Evolutionary conservation across 1,284 basidiomycete species (phyloP), one percentile per base, ranked within the genome.

Genomic region (Meripilus lineatus): DNA sequence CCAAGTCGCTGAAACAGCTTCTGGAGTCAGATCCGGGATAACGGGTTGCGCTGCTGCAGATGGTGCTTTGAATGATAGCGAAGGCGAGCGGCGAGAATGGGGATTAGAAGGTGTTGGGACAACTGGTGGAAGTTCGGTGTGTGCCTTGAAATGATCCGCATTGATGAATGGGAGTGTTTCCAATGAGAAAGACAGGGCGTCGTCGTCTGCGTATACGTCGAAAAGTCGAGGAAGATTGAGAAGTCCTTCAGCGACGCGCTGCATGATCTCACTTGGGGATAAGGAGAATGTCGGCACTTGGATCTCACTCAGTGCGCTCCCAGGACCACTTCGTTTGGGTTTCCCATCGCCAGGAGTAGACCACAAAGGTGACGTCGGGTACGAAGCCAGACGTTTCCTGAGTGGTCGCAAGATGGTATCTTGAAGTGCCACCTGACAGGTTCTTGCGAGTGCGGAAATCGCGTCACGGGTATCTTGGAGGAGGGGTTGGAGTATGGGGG

Each of bases 141-240:
- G 57, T 18, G 64, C 65, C 40, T 71, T 72, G n/a, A 84, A 64
- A 14, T 79, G 66, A 39, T 81, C 77, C 3, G 64, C 55, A 50
- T 82, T 78, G 44, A 93, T 66, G 56, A 73, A 77, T 0, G 92
- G 89, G 3, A 95, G 70, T 0, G 89, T 91, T 49, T 84, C 78
- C 40, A 93, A 69, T n/a, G 87, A 90, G 65, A 92, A 95, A 1
- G 82, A 80, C n/a, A 96, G 74, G 8, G 89, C 89, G 51, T 90
- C 88, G 61, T 97, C 93, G 42, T 89, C 85, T 3, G 89, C 91
- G 58, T 96, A 94, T 14, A 93, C 87, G 62, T 98, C 94, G 60
- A 99, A 95, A 17, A 98, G 69, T 39, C 94, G 71, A 1, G 95
- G 92, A 4, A 99, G 77, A 65, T 96, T 97, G 32, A 98, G 74